phyloP scores from a whole-genome alignment of 2,329 filamentous ascomycete species.

The Aspergillus quadricinctus region DNA sequence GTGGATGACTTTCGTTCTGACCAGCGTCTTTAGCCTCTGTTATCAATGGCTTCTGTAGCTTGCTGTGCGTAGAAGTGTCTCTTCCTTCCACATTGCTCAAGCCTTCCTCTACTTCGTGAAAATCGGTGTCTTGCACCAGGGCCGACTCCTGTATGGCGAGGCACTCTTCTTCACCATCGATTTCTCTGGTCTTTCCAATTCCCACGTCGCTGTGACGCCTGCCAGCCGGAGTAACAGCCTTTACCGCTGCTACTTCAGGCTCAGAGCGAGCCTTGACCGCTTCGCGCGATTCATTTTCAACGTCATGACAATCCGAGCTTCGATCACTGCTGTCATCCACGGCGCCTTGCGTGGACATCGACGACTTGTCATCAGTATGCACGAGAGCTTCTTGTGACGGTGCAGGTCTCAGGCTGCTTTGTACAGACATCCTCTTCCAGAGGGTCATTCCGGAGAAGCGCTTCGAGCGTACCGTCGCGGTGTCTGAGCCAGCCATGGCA shows the following conservation, averaged over 20 bases:
- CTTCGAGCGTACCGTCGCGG: slow-evolving; percentile 26
- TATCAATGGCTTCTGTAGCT: neutral
- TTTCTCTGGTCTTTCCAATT: neutral
- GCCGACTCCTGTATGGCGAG: neutral
- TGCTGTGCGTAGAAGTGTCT: neutral
- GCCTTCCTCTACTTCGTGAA: neutral
- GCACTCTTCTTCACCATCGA: neutral
- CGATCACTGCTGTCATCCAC: slow-evolving; percentile 21
- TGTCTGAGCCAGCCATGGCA: slow-evolving; percentile 46
- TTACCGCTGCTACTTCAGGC: neutral
- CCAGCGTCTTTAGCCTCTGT: neutral
- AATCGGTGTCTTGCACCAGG: neutral
- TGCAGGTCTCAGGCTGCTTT: slow-evolving; percentile 11
- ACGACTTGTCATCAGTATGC: slow-evolving; percentile 9
- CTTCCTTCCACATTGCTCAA: neutral
- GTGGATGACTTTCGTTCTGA: neutral
- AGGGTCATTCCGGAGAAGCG: slow-evolving; percentile 26
- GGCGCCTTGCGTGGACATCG: slow-evolving; percentile 24
- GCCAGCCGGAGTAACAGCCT: too few species aligned
- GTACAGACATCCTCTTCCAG: slow-evolving; percentile 23
- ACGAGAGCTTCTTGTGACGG: slow-evolving; percentile 38
- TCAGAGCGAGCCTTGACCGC: neutral
- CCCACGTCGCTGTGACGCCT: neutral
- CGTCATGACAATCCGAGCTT: slow-evolving; percentile 14
- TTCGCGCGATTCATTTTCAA: neutral